Evolutionary conservation across 176 grass and related monocot genomes (phyloP).

Genomic region (Neostapfia colusana): DNA sequence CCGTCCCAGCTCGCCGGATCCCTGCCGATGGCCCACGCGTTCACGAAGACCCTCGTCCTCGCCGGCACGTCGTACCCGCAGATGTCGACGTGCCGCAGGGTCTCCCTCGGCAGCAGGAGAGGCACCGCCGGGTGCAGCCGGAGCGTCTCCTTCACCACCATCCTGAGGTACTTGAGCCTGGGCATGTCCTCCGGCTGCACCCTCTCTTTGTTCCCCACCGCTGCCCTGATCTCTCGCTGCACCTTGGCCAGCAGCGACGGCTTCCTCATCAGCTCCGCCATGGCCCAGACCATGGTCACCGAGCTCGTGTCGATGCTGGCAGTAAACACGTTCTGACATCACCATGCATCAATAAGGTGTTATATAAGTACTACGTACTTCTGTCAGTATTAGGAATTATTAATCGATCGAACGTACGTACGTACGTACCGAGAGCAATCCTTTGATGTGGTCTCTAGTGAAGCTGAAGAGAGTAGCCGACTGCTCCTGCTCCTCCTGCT

Average conservation of each 20-base stretch:
- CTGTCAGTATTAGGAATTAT: too few species aligned
- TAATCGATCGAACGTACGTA: too few species aligned
- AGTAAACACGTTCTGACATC: slow-evolving; percentile 15
- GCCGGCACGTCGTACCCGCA: slow-evolving; percentile 41
- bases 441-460: slow-evolving; percentile 44
- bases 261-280: slow-evolving; percentile 20
- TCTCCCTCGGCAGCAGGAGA: slow-evolving; percentile 39
- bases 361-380: too few species aligned
- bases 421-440: slow-evolving; percentile 19
- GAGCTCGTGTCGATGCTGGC: slow-evolving; percentile 33
- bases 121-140: slow-evolving; percentile 40
- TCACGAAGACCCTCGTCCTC: slow-evolving; percentile 22
- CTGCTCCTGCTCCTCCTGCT: not conserved
- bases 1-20: slow-evolving; percentile 37
- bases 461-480: not conserved
- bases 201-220: not conserved
- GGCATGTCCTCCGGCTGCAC: slow-evolving; percentile 24
- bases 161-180: slow-evolving; percentile 36
- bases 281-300: slow-evolving; percentile 42
- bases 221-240: slow-evolving; percentile 32
- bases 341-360: too few species aligned
- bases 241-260: slow-evolving; percentile 23
- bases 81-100: not conserved
- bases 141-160: slow-evolving; percentile 46
- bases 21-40: slow-evolving; percentile 51